Evolutionary conservation across 306 rosid genomes (phyloP), one percentile per base, ranked within the genome.

Genomic region (Nissolia schottii): DNA sequence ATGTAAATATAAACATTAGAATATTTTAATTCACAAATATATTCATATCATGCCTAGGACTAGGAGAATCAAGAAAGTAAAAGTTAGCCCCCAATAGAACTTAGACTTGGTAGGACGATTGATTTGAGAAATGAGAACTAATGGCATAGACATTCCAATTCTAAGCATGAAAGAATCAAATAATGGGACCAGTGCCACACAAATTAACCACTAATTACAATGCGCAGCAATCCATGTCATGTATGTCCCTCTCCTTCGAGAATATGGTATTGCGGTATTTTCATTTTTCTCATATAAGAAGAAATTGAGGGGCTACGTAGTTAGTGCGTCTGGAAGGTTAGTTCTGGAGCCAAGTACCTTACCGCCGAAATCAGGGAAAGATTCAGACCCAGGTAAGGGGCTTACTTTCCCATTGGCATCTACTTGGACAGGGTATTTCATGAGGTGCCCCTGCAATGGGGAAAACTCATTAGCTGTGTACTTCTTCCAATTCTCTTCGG

Each of bases 381-480:
- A 54, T 54, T 81, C 85, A 57, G 10, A 70, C 48, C 75, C 81
- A 28, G 81, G 74, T 64, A 81, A 19, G 18, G 81, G 16, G 20
- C 23, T 64, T 41, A 80, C 45, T 61, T 37, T 80, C 59, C 84
- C 84, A 48, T 46, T 15, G 22, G 37, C 64, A 70, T 55, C 32
- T 67, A 80, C 70, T 6, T 3, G 28, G 12, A 80, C 29, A 25
- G 87, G 87, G 41, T 83, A 83, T 56, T 67, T 67, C 67, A 91
- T 20, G 31, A 91, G 86, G 81, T 91, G 97, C 16, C 99, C 97
- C 76, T 86, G 88, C 81, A 94, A 74, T 69, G 86, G 81, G 9
- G 37, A 22, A 62, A 66, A 88, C 2, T 77, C 79, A 3, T 82
- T 86, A 9, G 86, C 79, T 20, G 77, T 78, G 67, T 60, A 95